Percentiles rank a stretch among this genome's conserved stretches.
phyloP scores from a whole-genome alignment of 2,329 filamentous ascomycete species.

The Fusarium sp. region DNA sequence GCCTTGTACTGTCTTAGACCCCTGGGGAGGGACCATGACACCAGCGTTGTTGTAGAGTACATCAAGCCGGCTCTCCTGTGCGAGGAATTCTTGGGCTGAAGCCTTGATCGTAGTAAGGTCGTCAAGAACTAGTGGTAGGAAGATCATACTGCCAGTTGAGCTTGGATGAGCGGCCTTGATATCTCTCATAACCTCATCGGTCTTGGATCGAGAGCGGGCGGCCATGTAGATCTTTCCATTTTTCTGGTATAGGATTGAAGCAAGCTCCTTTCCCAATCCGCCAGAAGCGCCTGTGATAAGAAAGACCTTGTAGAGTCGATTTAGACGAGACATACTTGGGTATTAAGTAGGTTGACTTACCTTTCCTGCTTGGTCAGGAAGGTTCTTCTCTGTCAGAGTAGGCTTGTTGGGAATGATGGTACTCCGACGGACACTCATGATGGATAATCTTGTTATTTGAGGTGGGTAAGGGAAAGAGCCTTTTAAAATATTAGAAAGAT shows the following conservation, averaged over 20 bases:
- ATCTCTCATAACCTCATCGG: conserved; percentile 50
- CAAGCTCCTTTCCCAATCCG: conserved; percentile 58
- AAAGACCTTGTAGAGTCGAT: no score
- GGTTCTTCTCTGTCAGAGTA: background rate
- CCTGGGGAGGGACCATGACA: conserved; percentile 49
- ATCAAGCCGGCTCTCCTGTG: conserved; percentile 50
- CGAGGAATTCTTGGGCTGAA: conserved; percentile 47
- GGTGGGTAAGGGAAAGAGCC: no score
- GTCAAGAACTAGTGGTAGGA: conserved; percentile 49
- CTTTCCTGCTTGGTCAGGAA: background rate
- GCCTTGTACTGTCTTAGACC: conserved; percentile 48
- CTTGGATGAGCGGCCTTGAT: conserved; percentile 46
- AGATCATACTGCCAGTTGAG: conserved; percentile 48
- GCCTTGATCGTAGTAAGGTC: conserved; percentile 51
- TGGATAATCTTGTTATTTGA: no score
- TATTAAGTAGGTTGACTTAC: no score
- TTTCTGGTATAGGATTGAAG: conserved; percentile 58
- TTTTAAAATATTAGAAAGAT: no score
- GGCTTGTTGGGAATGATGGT: background rate
- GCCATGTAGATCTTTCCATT: conserved; percentile 63
- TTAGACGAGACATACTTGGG: no score
- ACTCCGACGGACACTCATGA: background rate
- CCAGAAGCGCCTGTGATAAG: conserved; percentile 54
- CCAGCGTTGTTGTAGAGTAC: conserved; percentile 55
- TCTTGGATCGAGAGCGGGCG: conserved; percentile 53